phyloP scores from a whole-genome alignment of 1,284 basidiomycete species.

The Melampsora americana region DNA sequence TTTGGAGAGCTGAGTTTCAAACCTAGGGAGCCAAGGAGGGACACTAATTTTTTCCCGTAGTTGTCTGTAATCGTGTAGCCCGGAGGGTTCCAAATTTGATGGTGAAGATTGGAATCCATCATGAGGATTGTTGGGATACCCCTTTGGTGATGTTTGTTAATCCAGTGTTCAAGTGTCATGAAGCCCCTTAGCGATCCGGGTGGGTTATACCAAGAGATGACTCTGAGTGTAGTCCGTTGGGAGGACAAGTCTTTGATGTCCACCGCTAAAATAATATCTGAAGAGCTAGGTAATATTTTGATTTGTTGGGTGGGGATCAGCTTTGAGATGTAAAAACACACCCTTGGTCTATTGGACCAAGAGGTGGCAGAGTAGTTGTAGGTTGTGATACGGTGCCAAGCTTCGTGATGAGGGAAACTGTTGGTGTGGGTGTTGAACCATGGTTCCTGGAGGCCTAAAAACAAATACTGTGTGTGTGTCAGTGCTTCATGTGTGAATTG shows the following conservation, averaged over 20 bases:
- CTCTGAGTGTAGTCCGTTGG: background rate
- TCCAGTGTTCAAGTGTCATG: background rate
- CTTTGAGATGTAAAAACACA: background rate
- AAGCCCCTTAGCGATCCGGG: background rate
- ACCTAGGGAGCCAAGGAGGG: background rate
- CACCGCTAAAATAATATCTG: background rate
- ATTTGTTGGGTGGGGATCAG: background rate
- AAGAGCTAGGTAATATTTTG: background rate
- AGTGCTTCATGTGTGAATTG: background rate
- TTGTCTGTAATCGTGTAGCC: background rate
- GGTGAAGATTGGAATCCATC: slow-evolving; percentile 1
- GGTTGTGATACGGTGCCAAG: background rate
- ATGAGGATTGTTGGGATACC: background rate
- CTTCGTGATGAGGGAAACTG: background rate
- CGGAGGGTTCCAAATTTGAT: background rate
- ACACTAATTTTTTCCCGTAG: background rate
- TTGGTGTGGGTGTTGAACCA: too few relatives aligned
- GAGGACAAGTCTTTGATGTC: background rate
- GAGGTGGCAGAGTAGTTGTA: background rate
- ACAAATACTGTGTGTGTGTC: background rate
- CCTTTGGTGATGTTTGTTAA: background rate
- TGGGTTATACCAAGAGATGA: background rate
- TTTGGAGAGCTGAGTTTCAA: background rate
- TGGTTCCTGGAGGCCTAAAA: too few relatives aligned
- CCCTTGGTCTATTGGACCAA: background rate